Conservation (phyloP, 768 basidiomycete genomes). For the Paxillus involutus region DNA sequence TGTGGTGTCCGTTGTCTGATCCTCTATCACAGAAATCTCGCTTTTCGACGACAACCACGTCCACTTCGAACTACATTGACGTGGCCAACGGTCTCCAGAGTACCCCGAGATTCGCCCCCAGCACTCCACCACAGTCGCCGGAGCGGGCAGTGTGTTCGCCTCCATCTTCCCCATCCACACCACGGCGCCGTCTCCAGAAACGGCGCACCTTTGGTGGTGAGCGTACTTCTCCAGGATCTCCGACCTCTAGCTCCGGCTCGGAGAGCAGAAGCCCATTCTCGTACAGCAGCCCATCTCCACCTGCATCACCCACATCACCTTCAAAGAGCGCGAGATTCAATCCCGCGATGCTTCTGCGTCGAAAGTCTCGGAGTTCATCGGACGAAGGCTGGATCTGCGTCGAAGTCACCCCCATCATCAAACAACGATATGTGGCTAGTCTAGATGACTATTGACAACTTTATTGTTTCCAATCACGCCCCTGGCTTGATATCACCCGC, state of each 20-base stretch:
- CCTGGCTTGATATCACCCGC: not conserved
- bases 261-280: not conserved
- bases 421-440: slow-evolving; percentile 15
- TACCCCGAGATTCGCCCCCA: not conserved
- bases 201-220: slow-evolving; percentile 19
- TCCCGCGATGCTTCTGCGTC: slow-evolving; percentile 15
- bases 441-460: not conserved
- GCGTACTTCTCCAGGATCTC: slow-evolving; percentile 1
- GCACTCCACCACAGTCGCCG: slow-evolving; percentile 1
- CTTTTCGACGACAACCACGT: slow-evolving; percentile 35
- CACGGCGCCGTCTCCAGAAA: slow-evolving; percentile 31
- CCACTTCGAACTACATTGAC: slow-evolving; percentile 33
- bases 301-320: slow-evolving; percentile 10
- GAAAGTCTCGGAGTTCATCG: slow-evolving; percentile 14
- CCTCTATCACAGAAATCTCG: slow-evolving; percentile 27
- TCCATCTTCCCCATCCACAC: slow-evolving; percentile 15
- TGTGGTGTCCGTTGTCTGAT: not conserved
- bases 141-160: slow-evolving; percentile 6
- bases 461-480: not conserved
- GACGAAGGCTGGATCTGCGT: slow-evolving; percentile 32
- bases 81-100: slow-evolving; percentile 5
- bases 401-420: slow-evolving; percentile 26
- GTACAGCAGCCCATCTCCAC: not conserved
- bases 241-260: slow-evolving; percentile 6
- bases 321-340: slow-evolving; percentile 17